Evolutionary conservation across 2,329 filamentous ascomycete species (phyloP).

Genomic region (Pezicula neosporulosa): DNA sequence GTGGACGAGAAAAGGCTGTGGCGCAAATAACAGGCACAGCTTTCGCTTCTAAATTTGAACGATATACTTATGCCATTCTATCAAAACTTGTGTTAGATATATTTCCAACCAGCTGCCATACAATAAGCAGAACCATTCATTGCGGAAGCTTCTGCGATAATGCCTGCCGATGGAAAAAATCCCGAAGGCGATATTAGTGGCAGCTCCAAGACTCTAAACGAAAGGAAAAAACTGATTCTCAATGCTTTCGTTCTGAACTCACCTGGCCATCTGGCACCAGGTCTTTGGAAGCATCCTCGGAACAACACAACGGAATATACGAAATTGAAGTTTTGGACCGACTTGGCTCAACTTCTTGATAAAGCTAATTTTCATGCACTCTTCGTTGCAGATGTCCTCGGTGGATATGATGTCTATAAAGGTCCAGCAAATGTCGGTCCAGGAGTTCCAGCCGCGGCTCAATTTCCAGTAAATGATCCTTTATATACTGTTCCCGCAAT

Average conservation of each 20-base stretch:
- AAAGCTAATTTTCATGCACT: constrained; percentile 62
- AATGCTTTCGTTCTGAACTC: constrained; percentile 48
- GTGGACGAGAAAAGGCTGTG: neutral
- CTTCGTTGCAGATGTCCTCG: constrained; percentile 65
- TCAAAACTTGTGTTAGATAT: neutral
- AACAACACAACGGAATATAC: constrained; percentile 62
- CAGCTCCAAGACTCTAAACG: neutral
- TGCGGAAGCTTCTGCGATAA: neutral
- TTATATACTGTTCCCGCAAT: constrained; percentile 61
- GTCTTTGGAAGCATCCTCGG: constrained; percentile 60
- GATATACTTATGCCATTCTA: neutral
- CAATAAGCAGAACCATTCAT: neutral
- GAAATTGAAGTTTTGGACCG: constrained; percentile 56
- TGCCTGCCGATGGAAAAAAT: neutral
- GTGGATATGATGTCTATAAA: constrained; percentile 68
- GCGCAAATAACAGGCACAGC: neutral
- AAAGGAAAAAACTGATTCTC: constrained; percentile 42
- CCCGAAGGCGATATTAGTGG: neutral
- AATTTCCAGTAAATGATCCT: constrained; percentile 70
- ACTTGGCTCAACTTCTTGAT: constrained; percentile 57
- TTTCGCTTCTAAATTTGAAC: neutral
- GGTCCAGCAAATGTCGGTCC: constrained; percentile 56
- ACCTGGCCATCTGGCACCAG: constrained; percentile 50
- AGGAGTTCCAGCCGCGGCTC: constrained; percentile 58
- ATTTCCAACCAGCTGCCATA: neutral